A percentile compares a stretch with the other conserved stretches of the same genome.
These are phyloP conservation scores for Pleurotus citrinopileatus DNA, from an alignment of 768 basidiomycete genomes.

Conservation along the genomic window DNA sequence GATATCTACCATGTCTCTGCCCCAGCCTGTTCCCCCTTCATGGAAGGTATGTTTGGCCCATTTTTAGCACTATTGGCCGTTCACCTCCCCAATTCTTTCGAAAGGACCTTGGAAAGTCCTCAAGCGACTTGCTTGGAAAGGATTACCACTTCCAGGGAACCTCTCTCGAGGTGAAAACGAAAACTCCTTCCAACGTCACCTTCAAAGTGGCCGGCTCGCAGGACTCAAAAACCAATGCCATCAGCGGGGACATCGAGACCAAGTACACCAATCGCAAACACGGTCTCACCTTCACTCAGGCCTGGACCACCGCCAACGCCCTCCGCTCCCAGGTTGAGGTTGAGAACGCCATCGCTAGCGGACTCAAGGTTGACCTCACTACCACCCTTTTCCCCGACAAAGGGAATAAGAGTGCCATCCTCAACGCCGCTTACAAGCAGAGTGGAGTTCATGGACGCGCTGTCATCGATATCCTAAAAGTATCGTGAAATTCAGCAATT, in stretches of 20 bases:
- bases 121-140: constrained; percentile 89
- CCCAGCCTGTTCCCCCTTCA: constrained; percentile 94
- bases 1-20: constrained; percentile 71
- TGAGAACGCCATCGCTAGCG: constrained; percentile 96
- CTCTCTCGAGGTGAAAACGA: constrained; percentile 83
- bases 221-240: constrained; percentile 68
- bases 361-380: constrained; percentile 91
- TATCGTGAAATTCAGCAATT: constrained; percentile 28
- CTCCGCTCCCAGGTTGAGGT: constrained; percentile 92
- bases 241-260: constrained; percentile 91
- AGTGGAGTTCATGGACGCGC: constrained; percentile 92
- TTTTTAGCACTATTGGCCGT: background rate
- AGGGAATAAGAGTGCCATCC: constrained; percentile 77
- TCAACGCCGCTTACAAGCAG: constrained; percentile 92
- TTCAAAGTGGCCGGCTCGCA: constrained; percentile 92
- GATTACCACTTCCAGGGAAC: constrained; percentile 84
- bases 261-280: constrained; percentile 91
- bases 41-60: constrained; percentile 82
- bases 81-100: background rate
- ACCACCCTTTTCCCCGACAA: constrained; percentile 86
- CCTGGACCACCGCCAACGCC: constrained; percentile 93
- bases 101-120: constrained; percentile 95
- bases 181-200: constrained; percentile 82
- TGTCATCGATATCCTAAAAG: constrained; percentile 92
- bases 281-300: constrained; percentile 90